Percentiles rank a stretch among this genome's conserved stretches.
phyloP scores from a whole-genome alignment of 1,284 basidiomycete species.

The Sphaerobolus stellatus region DNA sequence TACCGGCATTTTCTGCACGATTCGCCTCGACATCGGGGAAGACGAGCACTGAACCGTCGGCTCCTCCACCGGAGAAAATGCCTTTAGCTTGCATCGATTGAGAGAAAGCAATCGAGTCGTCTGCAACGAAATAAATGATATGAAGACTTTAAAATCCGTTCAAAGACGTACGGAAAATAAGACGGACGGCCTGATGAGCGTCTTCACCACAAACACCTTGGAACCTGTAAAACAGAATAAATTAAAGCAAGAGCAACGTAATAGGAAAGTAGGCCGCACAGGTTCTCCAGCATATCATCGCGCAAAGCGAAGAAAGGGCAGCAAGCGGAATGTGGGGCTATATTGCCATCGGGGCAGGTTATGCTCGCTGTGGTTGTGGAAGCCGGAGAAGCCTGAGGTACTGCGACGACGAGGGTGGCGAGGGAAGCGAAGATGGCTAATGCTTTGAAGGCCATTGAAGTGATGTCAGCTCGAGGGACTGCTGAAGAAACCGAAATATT shows the following conservation, averaged over 20 bases:
- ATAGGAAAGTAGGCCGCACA: not conserved
- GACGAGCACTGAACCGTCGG: not conserved
- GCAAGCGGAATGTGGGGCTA: not conserved
- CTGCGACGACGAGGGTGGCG: no score
- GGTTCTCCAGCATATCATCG: not conserved
- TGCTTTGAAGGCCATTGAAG: not conserved
- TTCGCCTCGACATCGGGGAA: not conserved
- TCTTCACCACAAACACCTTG: not conserved
- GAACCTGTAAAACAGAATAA: not conserved
- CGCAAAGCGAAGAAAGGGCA: not conserved
- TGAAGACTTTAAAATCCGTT: not conserved
- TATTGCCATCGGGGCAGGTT: not conserved
- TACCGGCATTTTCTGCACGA: slow-evolving; percentile 14
- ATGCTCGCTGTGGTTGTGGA: not conserved
- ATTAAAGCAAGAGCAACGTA: not conserved
- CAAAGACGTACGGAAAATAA: slow-evolving; percentile 12
- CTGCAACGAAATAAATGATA: not conserved
- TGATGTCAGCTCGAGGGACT: no score
- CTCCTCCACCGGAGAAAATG: slow-evolving; percentile 20
- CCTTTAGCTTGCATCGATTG: not conserved
- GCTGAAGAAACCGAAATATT: no score
- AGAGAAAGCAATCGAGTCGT: not conserved
- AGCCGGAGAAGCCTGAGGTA: not conserved
- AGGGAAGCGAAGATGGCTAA: not conserved
- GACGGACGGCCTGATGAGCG: slow-evolving; percentile 12